Percentiles rank a stretch among this genome's conserved stretches.
These are phyloP conservation scores for Penicillium coprophilum DNA, from an alignment of 495 filamentous ascomycete species.

Conservation along the genomic window DNA sequence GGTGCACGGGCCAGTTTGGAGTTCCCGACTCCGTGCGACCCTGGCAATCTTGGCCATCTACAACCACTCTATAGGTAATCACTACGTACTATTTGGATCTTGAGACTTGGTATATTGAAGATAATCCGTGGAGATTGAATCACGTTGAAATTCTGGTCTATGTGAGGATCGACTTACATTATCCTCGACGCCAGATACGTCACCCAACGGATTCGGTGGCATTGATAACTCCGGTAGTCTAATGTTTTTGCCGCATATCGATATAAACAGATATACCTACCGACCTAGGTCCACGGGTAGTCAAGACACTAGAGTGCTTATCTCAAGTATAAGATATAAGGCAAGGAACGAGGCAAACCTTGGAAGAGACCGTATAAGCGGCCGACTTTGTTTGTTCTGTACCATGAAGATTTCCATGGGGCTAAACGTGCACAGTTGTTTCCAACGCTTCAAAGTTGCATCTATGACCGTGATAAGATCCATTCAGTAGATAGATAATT, in stretches of 20 bases:
- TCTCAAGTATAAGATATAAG: not conserved
- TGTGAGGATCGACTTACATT: not conserved
- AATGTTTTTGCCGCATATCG: not conserved
- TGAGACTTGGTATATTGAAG: not conserved
- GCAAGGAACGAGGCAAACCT: too few species aligned
- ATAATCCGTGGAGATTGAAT: not conserved
- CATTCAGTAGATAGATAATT: not conserved
- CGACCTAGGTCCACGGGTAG: too few species aligned
- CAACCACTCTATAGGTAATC: not conserved
- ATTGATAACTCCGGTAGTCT: not conserved
- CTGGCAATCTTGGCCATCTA: not conserved
- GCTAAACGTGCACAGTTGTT: not conserved
- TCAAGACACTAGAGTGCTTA: not conserved
- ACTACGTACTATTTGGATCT: not conserved
- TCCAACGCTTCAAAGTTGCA: not conserved
- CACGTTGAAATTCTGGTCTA: not conserved
- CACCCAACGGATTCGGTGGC: not conserved
- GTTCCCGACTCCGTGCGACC: slow-evolving; percentile 4
- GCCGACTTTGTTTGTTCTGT: not conserved
- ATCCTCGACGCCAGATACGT: not conserved
- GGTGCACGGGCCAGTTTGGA: slow-evolving; percentile 27
- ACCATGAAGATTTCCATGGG: not conserved
- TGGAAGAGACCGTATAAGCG: not conserved
- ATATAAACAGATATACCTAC: not conserved
- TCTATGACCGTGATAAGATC: not conserved